These are phyloP conservation scores for Cyberlindnera meyerae DNA, from an alignment of 805 yeast genomes.

Conservation along the genomic window DNA sequence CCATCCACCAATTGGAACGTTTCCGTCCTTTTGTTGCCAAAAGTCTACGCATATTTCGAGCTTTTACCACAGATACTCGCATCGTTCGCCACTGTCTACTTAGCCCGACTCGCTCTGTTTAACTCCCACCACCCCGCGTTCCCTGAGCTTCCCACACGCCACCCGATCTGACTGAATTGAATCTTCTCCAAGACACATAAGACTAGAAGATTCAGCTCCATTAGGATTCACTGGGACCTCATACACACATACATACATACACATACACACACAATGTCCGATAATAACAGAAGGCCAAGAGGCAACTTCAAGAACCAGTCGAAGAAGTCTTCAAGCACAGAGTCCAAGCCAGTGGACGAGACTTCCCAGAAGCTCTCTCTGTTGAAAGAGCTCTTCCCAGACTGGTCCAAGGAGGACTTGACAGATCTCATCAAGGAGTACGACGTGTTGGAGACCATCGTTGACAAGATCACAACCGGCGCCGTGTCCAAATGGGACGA, in stretches of 20 bases:
- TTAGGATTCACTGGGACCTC: neutral
- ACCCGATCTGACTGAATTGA: too few relatives aligned
- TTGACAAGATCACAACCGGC: conserved; percentile 85
- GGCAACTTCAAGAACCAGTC: conserved; percentile 40
- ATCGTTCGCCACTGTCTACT: too few relatives aligned
- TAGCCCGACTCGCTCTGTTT: too few relatives aligned
- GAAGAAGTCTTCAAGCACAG: conserved; percentile 32
- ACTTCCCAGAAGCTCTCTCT: conserved; percentile 42
- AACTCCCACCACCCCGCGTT: too few relatives aligned
- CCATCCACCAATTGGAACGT: too few relatives aligned
- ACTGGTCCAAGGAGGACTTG: conserved; percentile 88
- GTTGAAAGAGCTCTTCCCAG: conserved; percentile 85
- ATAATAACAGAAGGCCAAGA: conserved; percentile 24
- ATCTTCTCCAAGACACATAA: too few relatives aligned
- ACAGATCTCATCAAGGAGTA: conserved; percentile 70
- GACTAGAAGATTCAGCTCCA: too few relatives aligned
- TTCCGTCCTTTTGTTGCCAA: too few relatives aligned
- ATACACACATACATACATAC: conserved; percentile 3
- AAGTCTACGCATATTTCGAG: too few relatives aligned
- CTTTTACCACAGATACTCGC: too few relatives aligned
- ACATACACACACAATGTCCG: conserved; percentile 12
- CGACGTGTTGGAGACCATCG: conserved; percentile 71
- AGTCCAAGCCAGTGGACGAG: conserved; percentile 28
- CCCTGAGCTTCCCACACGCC: too few relatives aligned
- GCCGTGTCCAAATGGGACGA: conserved; percentile 93